These are phyloP conservation scores for Elaeis guineensis DNA, from an alignment of 176 grass and related monocot genomes.

Conservation along the genomic window DNA sequence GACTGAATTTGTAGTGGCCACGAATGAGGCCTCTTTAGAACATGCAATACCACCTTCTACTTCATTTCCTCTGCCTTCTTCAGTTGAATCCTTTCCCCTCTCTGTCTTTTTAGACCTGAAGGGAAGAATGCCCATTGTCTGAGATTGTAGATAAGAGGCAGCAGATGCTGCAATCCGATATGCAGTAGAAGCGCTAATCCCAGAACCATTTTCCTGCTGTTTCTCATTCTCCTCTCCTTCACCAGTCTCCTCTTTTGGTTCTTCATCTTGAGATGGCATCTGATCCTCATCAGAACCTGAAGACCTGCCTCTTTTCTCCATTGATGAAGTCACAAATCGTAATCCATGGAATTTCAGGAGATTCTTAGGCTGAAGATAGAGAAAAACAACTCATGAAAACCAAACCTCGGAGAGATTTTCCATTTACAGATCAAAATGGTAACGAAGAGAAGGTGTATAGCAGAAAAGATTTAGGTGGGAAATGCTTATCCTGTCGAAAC, in stretches of 20 bases:
- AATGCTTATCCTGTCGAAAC: no score
- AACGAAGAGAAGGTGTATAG: no score
- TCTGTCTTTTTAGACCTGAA: conserved; percentile 35
- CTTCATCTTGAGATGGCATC: conserved; percentile 10
- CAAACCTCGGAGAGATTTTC: no score
- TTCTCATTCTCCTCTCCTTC: conserved; percentile 3
- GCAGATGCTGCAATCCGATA: conserved; percentile 60
- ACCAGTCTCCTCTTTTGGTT: conserved; percentile 11
- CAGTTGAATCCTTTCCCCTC: conserved; percentile 10
- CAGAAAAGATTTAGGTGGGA: no score
- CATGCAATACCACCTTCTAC: conserved; percentile 28
- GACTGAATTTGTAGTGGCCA: conserved; percentile 70
- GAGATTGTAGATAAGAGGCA: conserved; percentile 67
- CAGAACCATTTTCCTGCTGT: conserved; percentile 7
- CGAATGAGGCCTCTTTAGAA: conserved; percentile 55
- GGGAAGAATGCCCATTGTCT: conserved; percentile 40
- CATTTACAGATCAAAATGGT: no score
- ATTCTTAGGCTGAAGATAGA: conserved; percentile 47
- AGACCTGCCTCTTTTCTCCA: conserved; percentile 41
- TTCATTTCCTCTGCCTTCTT: conserved; percentile 7
- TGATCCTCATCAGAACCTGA: neutral
- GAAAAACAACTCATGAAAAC: no score
- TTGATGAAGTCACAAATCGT: conserved; percentile 62
- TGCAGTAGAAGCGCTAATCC: conserved; percentile 41
- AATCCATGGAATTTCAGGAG: conserved; percentile 42